A percentile compares a stretch with the other conserved stretches of the same genome.
phyloP scores from a whole-genome alignment of 2,329 filamentous ascomycete genomes.

The Chalaropsis thielavioides region DNA sequence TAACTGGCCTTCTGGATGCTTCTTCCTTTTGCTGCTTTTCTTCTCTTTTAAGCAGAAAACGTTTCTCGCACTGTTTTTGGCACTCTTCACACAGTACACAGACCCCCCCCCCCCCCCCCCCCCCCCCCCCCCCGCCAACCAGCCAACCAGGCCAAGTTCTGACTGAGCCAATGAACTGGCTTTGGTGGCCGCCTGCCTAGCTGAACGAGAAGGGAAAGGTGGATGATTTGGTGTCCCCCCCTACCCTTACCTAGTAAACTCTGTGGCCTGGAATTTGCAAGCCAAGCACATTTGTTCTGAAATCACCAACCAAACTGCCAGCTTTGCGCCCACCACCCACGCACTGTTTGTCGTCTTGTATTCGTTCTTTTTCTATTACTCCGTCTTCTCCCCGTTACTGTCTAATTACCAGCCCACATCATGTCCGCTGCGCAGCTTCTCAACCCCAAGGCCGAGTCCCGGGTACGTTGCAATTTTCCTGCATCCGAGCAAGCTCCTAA shows the following conservation, averaged over 20 bases:
- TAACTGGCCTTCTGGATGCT: background rate
- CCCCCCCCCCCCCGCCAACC: too few species aligned
- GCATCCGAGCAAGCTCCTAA: background rate
- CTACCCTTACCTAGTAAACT: background rate
- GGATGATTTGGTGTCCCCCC: background rate
- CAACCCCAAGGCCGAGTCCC: constrained; percentile 96
- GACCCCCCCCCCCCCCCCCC: too few species aligned
- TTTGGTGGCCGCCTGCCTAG: background rate
- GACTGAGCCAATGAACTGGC: constrained; percentile 4
- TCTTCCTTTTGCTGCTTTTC: background rate
- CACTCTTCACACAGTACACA: constrained; percentile 10
- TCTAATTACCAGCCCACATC: constrained; percentile 19
- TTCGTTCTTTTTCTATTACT: background rate
- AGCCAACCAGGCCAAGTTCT: background rate
- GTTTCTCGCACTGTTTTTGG: background rate
- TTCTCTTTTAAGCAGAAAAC: too few species aligned
- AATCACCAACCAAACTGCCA: constrained; percentile 12
- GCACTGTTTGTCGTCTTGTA: constrained; percentile 8
- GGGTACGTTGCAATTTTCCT: constrained; percentile 43
- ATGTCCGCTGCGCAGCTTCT: constrained; percentile 98
- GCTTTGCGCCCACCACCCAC: constrained; percentile 6
- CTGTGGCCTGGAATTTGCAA: background rate
- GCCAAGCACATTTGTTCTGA: constrained; percentile 7
- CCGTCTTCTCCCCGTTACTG: constrained; percentile 29
- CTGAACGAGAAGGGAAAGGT: background rate